A percentile compares a stretch with the other conserved stretches of the same genome.
Evolutionary conservation across 345 rosid species (phyloP).

Genomic region (Rhodamnia argentea): DNA sequence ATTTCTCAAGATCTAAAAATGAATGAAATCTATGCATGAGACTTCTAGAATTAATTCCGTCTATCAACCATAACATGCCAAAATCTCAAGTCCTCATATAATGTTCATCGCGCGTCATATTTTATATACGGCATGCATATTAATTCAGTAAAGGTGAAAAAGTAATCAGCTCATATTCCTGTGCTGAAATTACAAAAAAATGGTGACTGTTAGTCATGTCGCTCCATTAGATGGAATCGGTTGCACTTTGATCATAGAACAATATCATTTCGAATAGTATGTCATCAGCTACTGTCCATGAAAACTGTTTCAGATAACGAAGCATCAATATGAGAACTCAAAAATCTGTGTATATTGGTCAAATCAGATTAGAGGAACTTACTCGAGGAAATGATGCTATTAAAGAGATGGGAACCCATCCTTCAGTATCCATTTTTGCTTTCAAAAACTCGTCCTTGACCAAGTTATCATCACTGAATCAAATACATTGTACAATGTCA

Average conservation of each 20-base stretch:
- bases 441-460: slow-evolving; percentile 4
- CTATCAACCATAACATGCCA: neutral
- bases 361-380: neutral
- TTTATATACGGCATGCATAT: neutral
- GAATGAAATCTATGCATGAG: neutral
- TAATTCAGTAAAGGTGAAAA: neutral
- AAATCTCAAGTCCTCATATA: neutral
- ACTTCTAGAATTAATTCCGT: neutral
- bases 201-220: neutral
- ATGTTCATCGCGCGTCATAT: neutral
- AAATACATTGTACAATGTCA: neutral
- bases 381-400: slow-evolving; percentile 16
- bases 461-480: slow-evolving; percentile 43
- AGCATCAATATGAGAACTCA: neutral
- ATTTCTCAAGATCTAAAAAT: neutral
- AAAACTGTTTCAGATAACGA: neutral
- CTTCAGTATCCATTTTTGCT: slow-evolving; percentile 12
- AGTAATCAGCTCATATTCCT: neutral
- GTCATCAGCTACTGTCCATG: neutral
- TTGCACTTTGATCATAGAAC: neutral
- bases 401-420: slow-evolving; percentile 11
- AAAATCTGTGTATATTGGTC: neutral
- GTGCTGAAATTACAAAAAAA: neutral
- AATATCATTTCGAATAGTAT: neutral
- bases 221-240: neutral